A percentile compares a stretch with the other conserved stretches of the same genome.
Evolutionary conservation across 2,329 filamentous ascomycete species (phyloP).

Genomic region (Epichloe gansuensis): DNA sequence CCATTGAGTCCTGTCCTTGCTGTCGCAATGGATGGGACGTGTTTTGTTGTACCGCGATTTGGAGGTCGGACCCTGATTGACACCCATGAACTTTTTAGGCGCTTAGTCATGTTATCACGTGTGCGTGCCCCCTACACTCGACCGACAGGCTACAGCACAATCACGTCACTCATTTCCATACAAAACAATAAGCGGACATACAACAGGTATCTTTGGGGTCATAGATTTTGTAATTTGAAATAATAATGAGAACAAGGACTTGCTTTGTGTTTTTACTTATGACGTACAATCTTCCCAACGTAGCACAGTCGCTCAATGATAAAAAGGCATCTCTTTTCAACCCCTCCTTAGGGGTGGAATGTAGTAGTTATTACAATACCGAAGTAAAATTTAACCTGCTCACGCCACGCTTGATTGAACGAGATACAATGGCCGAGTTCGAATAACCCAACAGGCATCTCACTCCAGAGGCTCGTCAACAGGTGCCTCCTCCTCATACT

Average conservation of each 20-base stretch:
- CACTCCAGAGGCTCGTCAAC: constrained; percentile 52
- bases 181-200: neutral
- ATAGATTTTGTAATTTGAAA: neutral
- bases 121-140: neutral
- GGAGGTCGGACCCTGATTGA: neutral
- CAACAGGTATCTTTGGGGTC: neutral
- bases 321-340: neutral
- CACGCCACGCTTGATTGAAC: neutral
- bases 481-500: constrained; percentile 78
- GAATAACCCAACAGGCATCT: neutral
- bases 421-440: neutral
- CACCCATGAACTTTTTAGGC: constrained; percentile 5
- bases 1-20: constrained; percentile 16
- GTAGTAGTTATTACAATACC: constrained; percentile 9
- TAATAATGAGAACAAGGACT: neutral
- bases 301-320: neutral
- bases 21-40: constrained; percentile 2
- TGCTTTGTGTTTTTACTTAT: neutral
- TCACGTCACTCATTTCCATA: neutral
- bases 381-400: constrained; percentile 18
- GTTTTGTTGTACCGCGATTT: neutral
- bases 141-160: neutral
- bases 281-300: neutral
- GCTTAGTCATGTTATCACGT: constrained; percentile 11
- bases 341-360: neutral